These are phyloP conservation scores for Candida alai DNA, from an alignment of 805 yeast genomes.

Conservation along the genomic window DNA sequence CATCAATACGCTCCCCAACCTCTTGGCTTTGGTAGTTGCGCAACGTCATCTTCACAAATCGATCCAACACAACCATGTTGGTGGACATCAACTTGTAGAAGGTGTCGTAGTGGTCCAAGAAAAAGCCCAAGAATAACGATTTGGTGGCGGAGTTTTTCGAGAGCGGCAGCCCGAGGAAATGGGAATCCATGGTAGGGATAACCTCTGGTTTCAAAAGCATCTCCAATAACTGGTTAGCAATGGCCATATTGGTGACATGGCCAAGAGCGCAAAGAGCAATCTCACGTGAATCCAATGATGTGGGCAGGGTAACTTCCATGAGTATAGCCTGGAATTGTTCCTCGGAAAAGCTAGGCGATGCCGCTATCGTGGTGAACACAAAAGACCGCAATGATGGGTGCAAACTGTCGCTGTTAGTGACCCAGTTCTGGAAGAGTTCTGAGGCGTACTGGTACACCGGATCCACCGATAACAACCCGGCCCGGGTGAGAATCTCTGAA, in stretches of 20 bases:
- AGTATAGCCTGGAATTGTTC: conserved; percentile 37
- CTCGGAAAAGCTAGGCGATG: conserved; percentile 28
- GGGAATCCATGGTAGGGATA: conserved; percentile 58
- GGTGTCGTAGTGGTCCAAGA: conserved; percentile 44
- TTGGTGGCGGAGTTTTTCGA: conserved; percentile 45
- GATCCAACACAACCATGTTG: conserved; percentile 50
- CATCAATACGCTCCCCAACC: conserved; percentile 27
- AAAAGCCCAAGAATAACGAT: conserved; percentile 44
- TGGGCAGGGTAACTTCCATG: conserved; percentile 47
- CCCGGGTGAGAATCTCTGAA: conserved; percentile 35
- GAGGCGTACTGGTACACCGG: conserved; percentile 35
- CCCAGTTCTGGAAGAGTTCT: conserved; percentile 25
- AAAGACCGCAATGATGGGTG: conserved; percentile 44
- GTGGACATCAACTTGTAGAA: conserved; percentile 43
- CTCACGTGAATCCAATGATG: conserved; percentile 57
- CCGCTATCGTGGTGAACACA: conserved; percentile 41
- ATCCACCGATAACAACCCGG: conserved; percentile 38
- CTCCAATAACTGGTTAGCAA: conserved; percentile 36
- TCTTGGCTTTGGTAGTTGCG: conserved; percentile 36
- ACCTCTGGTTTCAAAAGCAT: conserved; percentile 39
- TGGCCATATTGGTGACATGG: conserved; percentile 30
- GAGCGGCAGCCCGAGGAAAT: conserved; percentile 45
- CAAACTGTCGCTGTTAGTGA: conserved; percentile 16
- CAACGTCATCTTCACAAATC: conserved; percentile 40
- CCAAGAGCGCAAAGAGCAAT: conserved; percentile 57